Conservation (phyloP, 352 stramenopile genomes). For the Phytophthora brassicae region DNA sequence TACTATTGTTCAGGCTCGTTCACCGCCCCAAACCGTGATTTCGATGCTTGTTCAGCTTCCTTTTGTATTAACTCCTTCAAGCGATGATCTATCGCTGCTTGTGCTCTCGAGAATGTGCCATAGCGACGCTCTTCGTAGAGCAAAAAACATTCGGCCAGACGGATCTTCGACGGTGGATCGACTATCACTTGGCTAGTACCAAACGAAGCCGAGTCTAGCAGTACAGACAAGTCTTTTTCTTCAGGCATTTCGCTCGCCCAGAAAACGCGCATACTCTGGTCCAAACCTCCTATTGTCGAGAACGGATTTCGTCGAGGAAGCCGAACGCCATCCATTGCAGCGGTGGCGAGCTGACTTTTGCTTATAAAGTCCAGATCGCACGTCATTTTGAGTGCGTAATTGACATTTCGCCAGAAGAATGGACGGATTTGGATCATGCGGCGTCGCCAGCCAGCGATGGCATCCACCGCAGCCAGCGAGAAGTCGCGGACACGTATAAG, state of each 20-base stretch:
- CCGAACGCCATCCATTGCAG: conserved; percentile 58
- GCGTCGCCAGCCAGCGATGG: conserved; percentile 58
- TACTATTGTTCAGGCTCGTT: conserved; percentile 14
- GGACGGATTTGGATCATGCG: conserved; percentile 59
- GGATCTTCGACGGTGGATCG: conserved; percentile 50
- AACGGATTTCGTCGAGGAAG: conserved; percentile 69
- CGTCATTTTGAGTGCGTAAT: conserved; percentile 73
- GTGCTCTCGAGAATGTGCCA: conserved; percentile 36
- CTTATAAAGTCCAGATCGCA: conserved; percentile 75
- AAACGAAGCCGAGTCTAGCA: conserved; percentile 61
- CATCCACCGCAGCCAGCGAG: conserved; percentile 58
- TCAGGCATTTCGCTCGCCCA: conserved; percentile 60
- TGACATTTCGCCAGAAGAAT: conserved; percentile 62
- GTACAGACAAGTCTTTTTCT: conserved; percentile 51
- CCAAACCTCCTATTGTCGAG: conserved; percentile 65
- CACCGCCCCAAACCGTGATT: conserved; percentile 43
- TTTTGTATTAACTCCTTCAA: conserved; percentile 57
- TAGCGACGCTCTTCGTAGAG: conserved; percentile 59
- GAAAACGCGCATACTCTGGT: conserved; percentile 58
- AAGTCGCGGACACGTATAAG: conserved; percentile 48
- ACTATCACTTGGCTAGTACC: conserved; percentile 30
- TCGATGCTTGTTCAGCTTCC: conserved; percentile 62
- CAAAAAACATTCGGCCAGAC: conserved; percentile 57
- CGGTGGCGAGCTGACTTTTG: conserved; percentile 55
- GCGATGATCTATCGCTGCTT: conserved; percentile 42